Percentiles rank a stretch among this genome's conserved stretches.
Evolutionary conservation across 208 protist genomes (phyloP).

Genomic region (Trichomonas gallinae): DNA sequence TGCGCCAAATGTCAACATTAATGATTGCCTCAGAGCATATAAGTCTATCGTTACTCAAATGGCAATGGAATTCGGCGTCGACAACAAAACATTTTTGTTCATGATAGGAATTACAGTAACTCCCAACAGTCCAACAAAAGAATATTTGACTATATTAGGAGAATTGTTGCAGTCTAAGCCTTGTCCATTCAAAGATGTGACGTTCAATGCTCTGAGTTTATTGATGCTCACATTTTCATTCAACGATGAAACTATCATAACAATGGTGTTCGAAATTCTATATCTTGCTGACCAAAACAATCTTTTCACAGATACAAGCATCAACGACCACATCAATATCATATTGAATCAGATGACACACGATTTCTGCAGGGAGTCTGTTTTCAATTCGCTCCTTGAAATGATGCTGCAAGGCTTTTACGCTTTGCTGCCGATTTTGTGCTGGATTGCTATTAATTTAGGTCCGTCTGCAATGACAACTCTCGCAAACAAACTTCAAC

Average conservation of each 20-base stretch:
- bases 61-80: not conserved
- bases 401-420: not conserved
- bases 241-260: not conserved
- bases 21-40: not conserved
- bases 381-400: not conserved
- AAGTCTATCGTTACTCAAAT: not conserved
- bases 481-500: not conserved
- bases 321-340: not conserved
- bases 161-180: not conserved
- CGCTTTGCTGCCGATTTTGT: not conserved
- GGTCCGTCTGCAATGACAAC: not conserved
- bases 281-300: not conserved
- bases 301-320: not conserved
- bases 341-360: not conserved
- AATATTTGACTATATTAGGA: not conserved
- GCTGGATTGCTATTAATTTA: not conserved
- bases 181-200: not conserved
- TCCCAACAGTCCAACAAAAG: not conserved
- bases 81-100: not conserved
- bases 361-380: not conserved
- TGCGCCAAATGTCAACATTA: not conserved
- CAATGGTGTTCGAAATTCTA: not conserved
- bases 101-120: not conserved
- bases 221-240: not conserved
- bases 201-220: not conserved